Evolutionary conservation across 345 rosid species (phyloP).

Genomic region (Boechera retrofracta): DNA sequence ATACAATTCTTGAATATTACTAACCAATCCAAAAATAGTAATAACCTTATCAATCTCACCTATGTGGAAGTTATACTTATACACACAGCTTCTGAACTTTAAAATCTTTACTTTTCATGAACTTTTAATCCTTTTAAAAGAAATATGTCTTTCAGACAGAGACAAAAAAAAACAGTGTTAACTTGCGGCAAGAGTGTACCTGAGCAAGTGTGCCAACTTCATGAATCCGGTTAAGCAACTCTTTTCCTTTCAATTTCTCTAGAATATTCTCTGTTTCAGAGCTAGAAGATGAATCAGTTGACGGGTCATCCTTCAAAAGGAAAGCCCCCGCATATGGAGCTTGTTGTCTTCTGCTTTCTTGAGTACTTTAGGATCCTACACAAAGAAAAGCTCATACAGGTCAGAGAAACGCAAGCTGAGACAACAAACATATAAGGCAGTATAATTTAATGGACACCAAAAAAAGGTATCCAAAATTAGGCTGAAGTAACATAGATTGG

Average conservation of each 20-base stretch:
- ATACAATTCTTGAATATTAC: background rate
- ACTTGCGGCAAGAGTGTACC: constrained; percentile 47
- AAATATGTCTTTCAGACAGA: constrained; percentile 3
- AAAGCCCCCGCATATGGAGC: constrained; percentile 97
- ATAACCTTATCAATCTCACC: background rate
- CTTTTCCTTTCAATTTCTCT: constrained; percentile 74
- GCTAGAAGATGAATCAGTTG: constrained; percentile 62
- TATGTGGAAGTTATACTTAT: background rate
- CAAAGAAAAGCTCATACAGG: constrained; percentile 19
- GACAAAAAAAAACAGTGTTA: background rate
- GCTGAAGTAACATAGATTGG: constrained; percentile 54
- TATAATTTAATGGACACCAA: background rate
- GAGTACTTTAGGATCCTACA: constrained; percentile 86
- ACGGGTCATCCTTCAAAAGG: constrained; percentile 85
- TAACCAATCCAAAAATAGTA: background rate
- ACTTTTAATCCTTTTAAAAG: background rate
- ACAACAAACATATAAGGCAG: background rate
- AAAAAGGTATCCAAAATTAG: background rate
- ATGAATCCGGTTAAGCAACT: constrained; percentile 69
- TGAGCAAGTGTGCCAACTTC: constrained; percentile 95
- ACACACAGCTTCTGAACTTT: background rate
- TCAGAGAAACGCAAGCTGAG: background rate
- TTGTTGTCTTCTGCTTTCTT: constrained; percentile 80
- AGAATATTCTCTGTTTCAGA: constrained; percentile 68
- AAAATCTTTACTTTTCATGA: background rate